Conservation (phyloP, 352 stramenopile genomes). For the Blastocystis sp. region DNA sequence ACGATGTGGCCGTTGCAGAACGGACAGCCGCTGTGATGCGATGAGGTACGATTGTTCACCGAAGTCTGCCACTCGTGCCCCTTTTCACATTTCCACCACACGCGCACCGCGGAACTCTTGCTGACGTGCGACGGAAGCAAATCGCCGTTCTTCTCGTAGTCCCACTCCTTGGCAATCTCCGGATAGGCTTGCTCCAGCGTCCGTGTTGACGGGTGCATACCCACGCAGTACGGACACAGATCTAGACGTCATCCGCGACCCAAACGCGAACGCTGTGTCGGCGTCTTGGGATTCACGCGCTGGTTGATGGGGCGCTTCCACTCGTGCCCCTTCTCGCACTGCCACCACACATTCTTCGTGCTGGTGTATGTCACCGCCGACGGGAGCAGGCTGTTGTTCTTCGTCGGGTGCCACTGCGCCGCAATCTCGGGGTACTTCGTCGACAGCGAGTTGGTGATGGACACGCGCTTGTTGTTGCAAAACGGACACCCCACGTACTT, state of each 20-base stretch:
- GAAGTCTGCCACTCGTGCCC: constrained; percentile 64
- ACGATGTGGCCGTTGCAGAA: constrained; percentile 36
- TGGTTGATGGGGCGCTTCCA: constrained; percentile 56
- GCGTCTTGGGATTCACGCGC: constrained; percentile 41
- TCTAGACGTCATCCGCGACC: not conserved
- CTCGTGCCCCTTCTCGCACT: constrained; percentile 66
- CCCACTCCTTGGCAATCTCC: constrained; percentile 68
- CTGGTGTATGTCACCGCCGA: constrained; percentile 37
- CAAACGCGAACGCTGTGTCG: not conserved
- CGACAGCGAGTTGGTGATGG: constrained; percentile 60
- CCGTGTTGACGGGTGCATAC: not conserved
- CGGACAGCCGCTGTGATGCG: constrained; percentile 64
- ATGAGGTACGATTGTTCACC: constrained; percentile 72
- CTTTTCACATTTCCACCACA: constrained; percentile 73
- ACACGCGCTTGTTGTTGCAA: constrained; percentile 69
- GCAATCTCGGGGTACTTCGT: constrained; percentile 67
- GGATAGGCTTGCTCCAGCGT: constrained; percentile 28
- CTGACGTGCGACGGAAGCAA: constrained; percentile 52
- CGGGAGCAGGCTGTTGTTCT: constrained; percentile 59
- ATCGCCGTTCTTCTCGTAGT: constrained; percentile 63
- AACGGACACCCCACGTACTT: constrained; percentile 54
- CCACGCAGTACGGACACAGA: constrained; percentile 51
- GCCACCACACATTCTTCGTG: constrained; percentile 65
- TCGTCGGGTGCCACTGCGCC: constrained; percentile 68
- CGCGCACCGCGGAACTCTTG: constrained; percentile 16